Conservation (phyloP, 257 asterid species). For the Solanum stenotomum region DNA sequence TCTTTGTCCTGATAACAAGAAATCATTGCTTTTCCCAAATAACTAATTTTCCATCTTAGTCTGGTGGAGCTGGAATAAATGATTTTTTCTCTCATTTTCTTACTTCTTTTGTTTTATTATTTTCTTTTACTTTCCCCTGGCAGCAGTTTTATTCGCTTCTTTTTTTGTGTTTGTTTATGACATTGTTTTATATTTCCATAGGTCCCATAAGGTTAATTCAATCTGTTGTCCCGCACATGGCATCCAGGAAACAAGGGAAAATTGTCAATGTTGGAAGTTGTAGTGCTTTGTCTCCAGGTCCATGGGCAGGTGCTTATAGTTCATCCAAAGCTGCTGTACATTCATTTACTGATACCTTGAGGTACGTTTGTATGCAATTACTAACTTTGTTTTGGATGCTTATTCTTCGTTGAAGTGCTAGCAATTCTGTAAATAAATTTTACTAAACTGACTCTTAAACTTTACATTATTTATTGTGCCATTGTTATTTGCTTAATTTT, state of each 20-base stretch:
- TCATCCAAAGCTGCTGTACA: constrained; percentile 93
- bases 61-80: background rate
- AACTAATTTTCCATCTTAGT: background rate
- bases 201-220: constrained; percentile 84
- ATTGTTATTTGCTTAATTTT: background rate
- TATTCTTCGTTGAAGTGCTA: background rate
- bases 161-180: background rate
- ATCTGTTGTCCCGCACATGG: constrained; percentile 91
- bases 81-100: background rate
- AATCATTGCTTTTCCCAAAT: background rate
- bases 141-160: background rate
- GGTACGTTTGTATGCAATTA: constrained; percentile 27
- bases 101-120: background rate
- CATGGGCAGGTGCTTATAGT: constrained; percentile 81
- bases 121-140: background rate
- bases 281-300: constrained; percentile 60
- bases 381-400: background rate
- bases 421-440: background rate
- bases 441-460: background rate
- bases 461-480: background rate
- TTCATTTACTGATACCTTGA: constrained; percentile 60
- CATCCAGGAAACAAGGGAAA: constrained; percentile 76
- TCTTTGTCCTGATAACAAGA: background rate
- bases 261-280: constrained; percentile 85
- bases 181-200: constrained; percentile 6